Evolutionary conservation across 2,329 filamentous ascomycete genomes (phyloP).

Genomic region (Bipolaris sorokiniana): DNA sequence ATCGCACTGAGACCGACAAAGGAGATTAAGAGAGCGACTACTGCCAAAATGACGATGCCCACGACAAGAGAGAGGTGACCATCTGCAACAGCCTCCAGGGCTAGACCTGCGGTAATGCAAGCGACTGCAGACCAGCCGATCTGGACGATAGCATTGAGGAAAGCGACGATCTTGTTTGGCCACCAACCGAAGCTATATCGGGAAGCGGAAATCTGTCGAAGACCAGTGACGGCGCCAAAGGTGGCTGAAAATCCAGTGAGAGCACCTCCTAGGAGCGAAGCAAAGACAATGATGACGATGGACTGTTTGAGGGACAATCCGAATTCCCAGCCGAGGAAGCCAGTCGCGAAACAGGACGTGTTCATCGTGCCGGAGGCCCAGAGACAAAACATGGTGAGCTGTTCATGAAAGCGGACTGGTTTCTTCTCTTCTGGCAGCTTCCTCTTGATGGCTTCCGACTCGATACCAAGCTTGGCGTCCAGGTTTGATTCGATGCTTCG

Average conservation of each 20-base stretch:
- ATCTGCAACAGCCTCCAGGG: slow-evolving; percentile 51
- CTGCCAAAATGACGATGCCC: slow-evolving; percentile 53
- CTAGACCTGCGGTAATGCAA: slow-evolving; percentile 53
- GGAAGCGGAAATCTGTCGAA: slow-evolving; percentile 54
- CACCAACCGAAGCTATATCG: slow-evolving; percentile 59
- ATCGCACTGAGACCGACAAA: slow-evolving; percentile 54
- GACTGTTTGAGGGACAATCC: slow-evolving; percentile 55
- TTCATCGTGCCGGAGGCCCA: slow-evolving; percentile 54
- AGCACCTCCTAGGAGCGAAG: slow-evolving; percentile 50
- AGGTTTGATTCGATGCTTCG: slow-evolving; percentile 6
- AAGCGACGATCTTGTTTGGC: slow-evolving; percentile 56
- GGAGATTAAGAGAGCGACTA: slow-evolving; percentile 46
- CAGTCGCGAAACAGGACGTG: slow-evolving; percentile 48
- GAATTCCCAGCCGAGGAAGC: slow-evolving; percentile 58
- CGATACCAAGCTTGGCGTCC: slow-evolving; percentile 30
- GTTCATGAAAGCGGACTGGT: slow-evolving; percentile 33
- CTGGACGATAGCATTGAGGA: slow-evolving; percentile 56
- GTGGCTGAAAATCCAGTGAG: slow-evolving; percentile 52
- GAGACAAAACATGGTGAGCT: slow-evolving; percentile 50
- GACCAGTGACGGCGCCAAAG: slow-evolving; percentile 50
- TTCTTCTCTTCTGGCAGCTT: slow-evolving; percentile 37
- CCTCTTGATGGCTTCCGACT: slow-evolving; percentile 33
- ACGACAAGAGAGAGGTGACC: slow-evolving; percentile 54
- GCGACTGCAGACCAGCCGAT: slow-evolving; percentile 52
- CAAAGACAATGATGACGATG: slow-evolving; percentile 50